These are phyloP conservation scores for Vigna nakashimae DNA, from an alignment of 306 rosid species.

Conservation along the genomic window DNA sequence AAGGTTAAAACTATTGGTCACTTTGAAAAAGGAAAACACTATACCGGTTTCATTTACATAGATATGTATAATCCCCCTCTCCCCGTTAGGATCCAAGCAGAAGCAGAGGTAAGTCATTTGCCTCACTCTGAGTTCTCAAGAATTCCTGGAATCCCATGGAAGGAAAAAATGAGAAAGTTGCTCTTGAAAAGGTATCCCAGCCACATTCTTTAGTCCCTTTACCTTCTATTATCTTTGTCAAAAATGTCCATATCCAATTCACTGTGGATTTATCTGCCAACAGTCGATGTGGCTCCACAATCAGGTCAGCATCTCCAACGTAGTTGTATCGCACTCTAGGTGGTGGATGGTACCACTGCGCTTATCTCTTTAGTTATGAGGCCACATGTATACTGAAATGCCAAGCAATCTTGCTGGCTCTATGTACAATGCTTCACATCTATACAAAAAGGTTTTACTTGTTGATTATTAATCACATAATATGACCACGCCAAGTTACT, in stretches of 20 bases:
- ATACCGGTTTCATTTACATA: conserved; percentile 50
- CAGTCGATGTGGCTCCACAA: conserved; percentile 36
- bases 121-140: conserved; percentile 40
- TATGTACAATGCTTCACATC: conserved; percentile 58
- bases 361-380: conserved; percentile 39
- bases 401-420: conserved; percentile 42
- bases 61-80: conserved; percentile 18
- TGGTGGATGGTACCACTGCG: conserved; percentile 28
- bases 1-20: background rate
- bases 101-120: conserved; percentile 35
- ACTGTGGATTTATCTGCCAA: conserved; percentile 36
- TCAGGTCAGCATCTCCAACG: conserved; percentile 47
- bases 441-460: conserved; percentile 46
- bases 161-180: conserved; percentile 40
- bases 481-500: conserved; percentile 40
- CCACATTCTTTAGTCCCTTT: conserved; percentile 39
- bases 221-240: conserved; percentile 35
- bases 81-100: conserved; percentile 31
- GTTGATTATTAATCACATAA: conserved; percentile 46
- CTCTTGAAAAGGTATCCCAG: conserved; percentile 32
- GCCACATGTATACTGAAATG: conserved; percentile 49
- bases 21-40: conserved; percentile 20
- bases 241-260: conserved; percentile 46
- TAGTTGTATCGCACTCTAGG: conserved; percentile 64
- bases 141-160: conserved; percentile 38